Percentiles rank a stretch among this genome's conserved stretches.
Conservation (phyloP, 495 filamentous ascomycete genomes). For the Thermochaetoides thermophila region DNA sequence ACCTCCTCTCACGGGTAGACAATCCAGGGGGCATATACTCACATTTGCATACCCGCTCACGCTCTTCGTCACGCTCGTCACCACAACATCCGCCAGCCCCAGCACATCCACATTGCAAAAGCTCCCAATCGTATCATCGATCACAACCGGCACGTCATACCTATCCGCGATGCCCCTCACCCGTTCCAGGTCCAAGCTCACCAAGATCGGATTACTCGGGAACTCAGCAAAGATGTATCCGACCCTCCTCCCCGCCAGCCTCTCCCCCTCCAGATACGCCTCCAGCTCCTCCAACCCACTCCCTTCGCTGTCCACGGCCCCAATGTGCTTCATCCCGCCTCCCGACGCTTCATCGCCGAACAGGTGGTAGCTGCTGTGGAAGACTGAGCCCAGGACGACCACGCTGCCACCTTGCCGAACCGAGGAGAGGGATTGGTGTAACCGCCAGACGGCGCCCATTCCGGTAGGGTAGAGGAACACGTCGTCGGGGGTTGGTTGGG, state of each 20-base stretch:
- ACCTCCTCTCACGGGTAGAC: no score
- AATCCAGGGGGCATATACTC: no score
- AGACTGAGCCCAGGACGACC: slow-evolving; percentile 22
- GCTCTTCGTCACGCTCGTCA: slow-evolving; percentile 34
- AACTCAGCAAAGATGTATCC: slow-evolving; percentile 30
- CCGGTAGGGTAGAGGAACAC: slow-evolving; percentile 32
- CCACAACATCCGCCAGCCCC: slow-evolving; percentile 26
- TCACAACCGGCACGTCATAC: slow-evolving; percentile 29
- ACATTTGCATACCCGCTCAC: slow-evolving; percentile 38
- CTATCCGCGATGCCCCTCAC: slow-evolving; percentile 24
- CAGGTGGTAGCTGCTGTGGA: slow-evolving; percentile 22
- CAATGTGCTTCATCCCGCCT: slow-evolving; percentile 25
- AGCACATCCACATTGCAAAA: slow-evolving; percentile 35
- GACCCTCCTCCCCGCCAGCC: slow-evolving; percentile 12
- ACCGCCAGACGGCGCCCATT: slow-evolving; percentile 27
- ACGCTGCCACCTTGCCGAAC: slow-evolving; percentile 9
- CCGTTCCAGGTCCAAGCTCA: slow-evolving; percentile 28
- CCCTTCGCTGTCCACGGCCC: slow-evolving; percentile 15
- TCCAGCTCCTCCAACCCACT: slow-evolving; percentile 27
- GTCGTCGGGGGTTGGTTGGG: slow-evolving; percentile 15
- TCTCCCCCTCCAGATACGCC: slow-evolving; percentile 18
- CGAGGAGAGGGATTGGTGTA: slow-evolving; percentile 9
- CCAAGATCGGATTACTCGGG: slow-evolving; percentile 32
- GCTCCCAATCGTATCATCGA: slow-evolving; percentile 36
- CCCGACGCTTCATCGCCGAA: slow-evolving; percentile 17